These are phyloP conservation scores for Scedosporium aurantiacum DNA, from an alignment of 2,329 filamentous ascomycete genomes.

Conservation along the genomic window DNA sequence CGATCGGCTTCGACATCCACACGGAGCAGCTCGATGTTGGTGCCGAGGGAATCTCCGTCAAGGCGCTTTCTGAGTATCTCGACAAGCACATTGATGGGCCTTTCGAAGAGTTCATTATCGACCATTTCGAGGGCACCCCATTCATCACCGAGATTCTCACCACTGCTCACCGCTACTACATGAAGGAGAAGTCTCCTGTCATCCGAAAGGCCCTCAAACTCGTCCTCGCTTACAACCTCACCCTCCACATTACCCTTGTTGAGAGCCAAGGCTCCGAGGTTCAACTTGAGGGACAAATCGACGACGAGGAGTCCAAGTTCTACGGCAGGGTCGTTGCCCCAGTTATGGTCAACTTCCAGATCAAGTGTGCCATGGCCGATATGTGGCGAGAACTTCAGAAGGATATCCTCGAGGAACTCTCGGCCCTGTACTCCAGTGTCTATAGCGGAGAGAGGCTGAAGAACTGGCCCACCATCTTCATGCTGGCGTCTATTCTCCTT, in stretches of 20 bases:
- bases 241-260: slow-evolving; percentile 86
- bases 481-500: slow-evolving; percentile 84
- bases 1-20: slow-evolving; percentile 72
- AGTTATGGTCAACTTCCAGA: slow-evolving; percentile 99
- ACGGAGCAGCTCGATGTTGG: slow-evolving; percentile 85
- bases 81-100: slow-evolving; percentile 88
- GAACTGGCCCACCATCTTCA: slow-evolving; percentile 99
- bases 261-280: slow-evolving; percentile 79
- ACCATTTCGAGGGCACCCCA: slow-evolving; percentile 90
- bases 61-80: slow-evolving; percentile 79
- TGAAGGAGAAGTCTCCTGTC: slow-evolving; percentile 75
- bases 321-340: slow-evolving; percentile 83
- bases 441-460: slow-evolving; percentile 96
- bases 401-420: slow-evolving; percentile 90
- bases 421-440: slow-evolving; percentile 86
- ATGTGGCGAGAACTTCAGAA: slow-evolving; percentile 98
- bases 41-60: slow-evolving; percentile 72
- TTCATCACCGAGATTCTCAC: slow-evolving; percentile 95
- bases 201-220: slow-evolving; percentile 94
- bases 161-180: slow-evolving; percentile 88
- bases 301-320: slow-evolving; percentile 77
- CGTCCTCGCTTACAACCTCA: slow-evolving; percentile 90
- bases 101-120: slow-evolving; percentile 88
- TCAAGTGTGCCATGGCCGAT: slow-evolving; percentile 92
- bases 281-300: slow-evolving; percentile 67